A percentile compares a stretch with the other conserved stretches of the same genome.
Evolutionary conservation across 805 yeast species (phyloP).

Genomic region (Kodamaea kaohsiungensis): DNA sequence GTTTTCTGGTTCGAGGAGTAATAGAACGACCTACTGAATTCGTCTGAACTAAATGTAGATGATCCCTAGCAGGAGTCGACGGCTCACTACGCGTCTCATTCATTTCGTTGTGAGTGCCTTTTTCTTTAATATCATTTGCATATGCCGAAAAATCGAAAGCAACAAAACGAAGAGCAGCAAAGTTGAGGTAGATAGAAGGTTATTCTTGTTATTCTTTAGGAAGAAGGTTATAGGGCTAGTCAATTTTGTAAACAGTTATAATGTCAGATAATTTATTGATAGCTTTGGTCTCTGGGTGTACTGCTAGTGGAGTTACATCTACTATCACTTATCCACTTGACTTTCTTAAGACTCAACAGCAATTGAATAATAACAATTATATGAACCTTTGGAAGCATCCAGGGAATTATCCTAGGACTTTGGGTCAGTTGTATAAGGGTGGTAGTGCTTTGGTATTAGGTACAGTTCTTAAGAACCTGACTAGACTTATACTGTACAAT

Average conservation of each 20-base stretch:
- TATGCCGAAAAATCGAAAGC: not conserved
- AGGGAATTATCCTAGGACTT: slow-evolving; percentile 31
- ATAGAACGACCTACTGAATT: not conserved
- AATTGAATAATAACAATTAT: slow-evolving; percentile 49
- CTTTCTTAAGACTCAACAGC: slow-evolving; percentile 63
- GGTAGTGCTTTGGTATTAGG: slow-evolving; percentile 77
- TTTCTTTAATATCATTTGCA: not conserved
- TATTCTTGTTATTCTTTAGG: not conserved
- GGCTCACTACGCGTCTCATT: slow-evolving; percentile 10
- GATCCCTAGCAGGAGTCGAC: slow-evolving; percentile 1
- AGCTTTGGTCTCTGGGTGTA: slow-evolving; percentile 59
- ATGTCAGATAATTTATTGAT: slow-evolving; percentile 46
- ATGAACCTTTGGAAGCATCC: slow-evolving; percentile 36
- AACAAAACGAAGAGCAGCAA: not conserved
- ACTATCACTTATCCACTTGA: slow-evolving; percentile 72
- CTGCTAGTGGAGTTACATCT: slow-evolving; percentile 64
- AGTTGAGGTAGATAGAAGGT: not conserved
- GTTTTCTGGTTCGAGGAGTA: not conserved
- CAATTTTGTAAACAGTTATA: slow-evolving; percentile 1
- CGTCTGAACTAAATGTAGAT: not conserved
- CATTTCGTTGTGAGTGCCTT: slow-evolving; percentile 1
- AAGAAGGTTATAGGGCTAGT: not conserved
- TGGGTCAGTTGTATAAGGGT: slow-evolving; percentile 52
- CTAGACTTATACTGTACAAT: slow-evolving; percentile 75
- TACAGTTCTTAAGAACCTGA: slow-evolving; percentile 66